These are phyloP conservation scores for Paraconiothyrium brasiliense DNA, from an alignment of 2,329 filamentous ascomycete genomes.

Conservation along the genomic window DNA sequence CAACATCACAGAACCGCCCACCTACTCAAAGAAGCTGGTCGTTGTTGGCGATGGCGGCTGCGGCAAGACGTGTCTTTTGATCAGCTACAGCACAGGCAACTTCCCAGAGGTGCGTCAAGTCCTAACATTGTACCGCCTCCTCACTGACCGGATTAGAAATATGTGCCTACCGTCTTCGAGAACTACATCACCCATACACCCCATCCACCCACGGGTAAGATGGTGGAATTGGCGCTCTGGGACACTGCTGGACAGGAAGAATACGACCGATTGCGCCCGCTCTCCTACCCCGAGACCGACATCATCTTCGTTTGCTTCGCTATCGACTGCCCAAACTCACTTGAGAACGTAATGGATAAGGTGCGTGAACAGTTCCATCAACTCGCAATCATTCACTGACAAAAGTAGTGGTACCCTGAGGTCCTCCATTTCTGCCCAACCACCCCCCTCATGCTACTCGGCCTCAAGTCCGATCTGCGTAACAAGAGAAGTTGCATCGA, in stretches of 20 bases:
- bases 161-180: slow-evolving; percentile 98
- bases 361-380: slow-evolving; percentile 59
- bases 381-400: slow-evolving; percentile 34
- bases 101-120: slow-evolving; percentile 85
- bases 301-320: slow-evolving; percentile 98
- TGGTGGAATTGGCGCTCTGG: slow-evolving; percentile 95
- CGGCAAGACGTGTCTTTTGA: slow-evolving; percentile 97
- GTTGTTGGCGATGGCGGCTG: slow-evolving; percentile 98
- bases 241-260: slow-evolving; percentile 99
- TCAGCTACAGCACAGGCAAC: slow-evolving; percentile 98
- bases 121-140: background rate
- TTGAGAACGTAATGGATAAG: slow-evolving; percentile 99
- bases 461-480: slow-evolving; percentile 95
- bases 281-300: slow-evolving; percentile 98
- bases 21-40: slow-evolving; percentile 99
- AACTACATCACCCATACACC: slow-evolving; percentile 99
- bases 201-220: slow-evolving; percentile 88
- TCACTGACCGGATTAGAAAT: slow-evolving; percentile 75
- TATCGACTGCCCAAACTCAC: slow-evolving; percentile 96
- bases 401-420: slow-evolving; percentile 93
- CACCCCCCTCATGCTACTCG: slow-evolving; percentile 93
- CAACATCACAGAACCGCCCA: slow-evolving; percentile 86
- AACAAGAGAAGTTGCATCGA: slow-evolving; percentile 97
- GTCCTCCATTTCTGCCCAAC: slow-evolving; percentile 99
- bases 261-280: slow-evolving; percentile 92